These are phyloP conservation scores for Chrysosporium keratinophilum DNA, from an alignment of 2,329 filamentous ascomycete genomes.

Conservation along the genomic window DNA sequence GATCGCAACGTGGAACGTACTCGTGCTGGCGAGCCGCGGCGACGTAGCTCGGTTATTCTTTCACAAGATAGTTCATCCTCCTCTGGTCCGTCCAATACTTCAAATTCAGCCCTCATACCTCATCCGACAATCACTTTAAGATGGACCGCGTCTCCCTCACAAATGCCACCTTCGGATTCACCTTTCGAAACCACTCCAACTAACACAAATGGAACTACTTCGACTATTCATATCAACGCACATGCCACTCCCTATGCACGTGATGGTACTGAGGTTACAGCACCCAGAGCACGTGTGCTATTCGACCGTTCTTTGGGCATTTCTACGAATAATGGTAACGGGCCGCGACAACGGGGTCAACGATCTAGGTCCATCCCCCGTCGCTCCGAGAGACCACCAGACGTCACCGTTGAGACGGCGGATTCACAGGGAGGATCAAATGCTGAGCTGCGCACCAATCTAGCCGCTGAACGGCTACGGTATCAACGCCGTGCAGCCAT, in stretches of 20 bases:
- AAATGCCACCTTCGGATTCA: conserved; percentile 26
- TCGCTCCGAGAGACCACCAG: conserved; percentile 23
- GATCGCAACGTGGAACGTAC: conserved; percentile 25
- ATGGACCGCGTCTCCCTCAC: conserved; percentile 34
- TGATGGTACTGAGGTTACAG: background rate
- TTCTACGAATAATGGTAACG: background rate
- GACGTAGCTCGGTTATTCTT: conserved; percentile 33
- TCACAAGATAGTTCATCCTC: conserved; percentile 26
- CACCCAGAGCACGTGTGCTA: conserved; percentile 6
- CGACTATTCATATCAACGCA: background rate
- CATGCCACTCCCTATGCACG: background rate
- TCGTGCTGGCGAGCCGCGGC: conserved; percentile 25
- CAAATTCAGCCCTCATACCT: conserved; percentile 20
- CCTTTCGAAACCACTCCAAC: conserved; percentile 18
- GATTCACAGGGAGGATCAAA: conserved; percentile 15
- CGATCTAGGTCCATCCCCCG: conserved; percentile 30
- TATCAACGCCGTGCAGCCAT: conserved; percentile 29
- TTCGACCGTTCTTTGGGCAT: conserved; percentile 8
- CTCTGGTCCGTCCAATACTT: conserved; percentile 14
- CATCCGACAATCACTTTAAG: conserved; percentile 30
- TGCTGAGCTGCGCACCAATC: conserved; percentile 28
- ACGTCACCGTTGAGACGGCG: conserved; percentile 23
- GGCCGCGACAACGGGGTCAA: conserved; percentile 23
- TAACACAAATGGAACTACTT: conserved; percentile 16
- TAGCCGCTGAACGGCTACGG: conserved; percentile 33